A percentile compares a stretch with the other conserved stretches of the same genome.
These are phyloP conservation scores for Rosa multiflora DNA, from an alignment of 306 rosid genomes.

Conservation along the genomic window DNA sequence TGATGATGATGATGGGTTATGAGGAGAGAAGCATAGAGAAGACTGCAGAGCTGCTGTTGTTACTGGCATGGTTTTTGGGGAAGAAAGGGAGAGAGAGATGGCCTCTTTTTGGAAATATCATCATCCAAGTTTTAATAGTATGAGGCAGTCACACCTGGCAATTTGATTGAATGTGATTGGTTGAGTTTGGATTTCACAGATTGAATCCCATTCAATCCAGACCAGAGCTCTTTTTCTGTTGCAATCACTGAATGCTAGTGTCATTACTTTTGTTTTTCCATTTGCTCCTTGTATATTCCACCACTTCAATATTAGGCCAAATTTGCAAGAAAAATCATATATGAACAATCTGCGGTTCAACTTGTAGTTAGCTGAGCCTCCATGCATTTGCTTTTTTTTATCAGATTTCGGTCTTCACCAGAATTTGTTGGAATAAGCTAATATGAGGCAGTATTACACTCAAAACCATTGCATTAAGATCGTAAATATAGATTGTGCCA, in stretches of 20 bases:
- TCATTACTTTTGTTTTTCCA: neutral
- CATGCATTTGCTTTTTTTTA: neutral
- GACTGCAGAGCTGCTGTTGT: conserved; percentile 48
- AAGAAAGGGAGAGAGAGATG: neutral
- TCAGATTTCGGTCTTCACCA: neutral
- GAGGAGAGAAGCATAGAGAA: conserved; percentile 50
- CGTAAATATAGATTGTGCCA: neutral
- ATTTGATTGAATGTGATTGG: conserved; percentile 39
- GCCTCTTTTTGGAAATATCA: neutral
- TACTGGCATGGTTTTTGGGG: conserved; percentile 37
- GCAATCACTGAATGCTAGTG: neutral
- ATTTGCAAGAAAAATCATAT: neutral
- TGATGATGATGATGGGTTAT: conserved; percentile 38
- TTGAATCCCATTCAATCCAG: conserved; percentile 21
- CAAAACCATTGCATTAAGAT: neutral
- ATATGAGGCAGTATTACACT: neutral
- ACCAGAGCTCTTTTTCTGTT: conserved; percentile 1
- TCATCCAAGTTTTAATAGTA: conserved; percentile 7
- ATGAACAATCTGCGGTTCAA: neutral
- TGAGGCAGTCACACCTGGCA: conserved; percentile 24
- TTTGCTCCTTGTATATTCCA: neutral
- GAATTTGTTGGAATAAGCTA: no score
- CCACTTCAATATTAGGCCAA: neutral
- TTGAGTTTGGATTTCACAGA: conserved; percentile 33
- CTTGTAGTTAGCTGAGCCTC: neutral